phyloP scores from a whole-genome alignment of 371 early-diverging fungal species.

The Blakeslea trispora region DNA sequence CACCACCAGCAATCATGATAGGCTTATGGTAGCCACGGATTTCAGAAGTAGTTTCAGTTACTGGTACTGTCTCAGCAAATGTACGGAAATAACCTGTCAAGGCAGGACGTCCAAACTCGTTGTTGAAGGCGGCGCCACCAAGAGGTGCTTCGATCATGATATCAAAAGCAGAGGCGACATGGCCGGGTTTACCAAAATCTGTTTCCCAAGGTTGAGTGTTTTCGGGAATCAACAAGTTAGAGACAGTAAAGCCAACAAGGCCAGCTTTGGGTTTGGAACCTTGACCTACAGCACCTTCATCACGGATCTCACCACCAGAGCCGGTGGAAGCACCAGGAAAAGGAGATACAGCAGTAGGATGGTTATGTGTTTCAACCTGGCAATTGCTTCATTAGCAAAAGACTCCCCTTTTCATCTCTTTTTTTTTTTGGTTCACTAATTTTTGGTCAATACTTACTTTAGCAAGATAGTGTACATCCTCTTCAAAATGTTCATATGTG shows the following conservation, averaged over 20 bases:
- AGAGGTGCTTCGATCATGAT: constrained; percentile 97
- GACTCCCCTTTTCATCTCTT: constrained; percentile 1
- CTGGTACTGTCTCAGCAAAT: constrained; percentile 73
- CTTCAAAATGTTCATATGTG: constrained; percentile 54
- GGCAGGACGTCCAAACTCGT: constrained; percentile 97
- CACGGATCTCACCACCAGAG: constrained; percentile 97
- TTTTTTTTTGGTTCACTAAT: too few species aligned
- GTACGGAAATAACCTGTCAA: constrained; percentile 97
- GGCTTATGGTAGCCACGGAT: constrained; percentile 97
- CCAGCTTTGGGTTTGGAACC: constrained; percentile 96
- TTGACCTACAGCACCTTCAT: constrained; percentile 95
- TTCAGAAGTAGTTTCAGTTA: constrained; percentile 54
- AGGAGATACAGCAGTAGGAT: constrained; percentile 97
- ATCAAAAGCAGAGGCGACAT: constrained; percentile 89
- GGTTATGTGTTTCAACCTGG: constrained; percentile 97
- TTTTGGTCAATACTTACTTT: constrained; percentile 74
- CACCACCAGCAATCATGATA: constrained; percentile 98
- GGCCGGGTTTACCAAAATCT: constrained; percentile 82
- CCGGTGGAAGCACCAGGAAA: constrained; percentile 95
- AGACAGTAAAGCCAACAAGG: constrained; percentile 90
- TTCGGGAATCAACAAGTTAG: constrained; percentile 90
- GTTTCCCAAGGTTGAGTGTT: constrained; percentile 92
- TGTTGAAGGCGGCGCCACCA: constrained; percentile 97
- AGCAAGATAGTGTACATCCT: constrained; percentile 84
- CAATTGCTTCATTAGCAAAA: not conserved